These are phyloP conservation scores for Psilocybe cubensis DNA, from an alignment of 768 basidiomycete species.

Conservation along the genomic window DNA sequence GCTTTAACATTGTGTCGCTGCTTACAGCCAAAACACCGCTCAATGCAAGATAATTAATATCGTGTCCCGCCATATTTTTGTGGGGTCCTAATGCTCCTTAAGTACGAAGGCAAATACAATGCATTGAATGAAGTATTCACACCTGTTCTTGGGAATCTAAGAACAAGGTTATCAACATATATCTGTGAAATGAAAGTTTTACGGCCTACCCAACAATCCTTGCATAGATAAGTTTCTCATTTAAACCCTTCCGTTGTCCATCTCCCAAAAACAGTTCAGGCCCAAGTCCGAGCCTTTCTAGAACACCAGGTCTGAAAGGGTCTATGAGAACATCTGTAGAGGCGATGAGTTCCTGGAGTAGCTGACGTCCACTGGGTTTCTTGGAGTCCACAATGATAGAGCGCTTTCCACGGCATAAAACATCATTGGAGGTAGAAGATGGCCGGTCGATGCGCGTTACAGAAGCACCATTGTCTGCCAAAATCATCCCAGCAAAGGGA, in stretches of 20 bases:
- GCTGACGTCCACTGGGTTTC: slow-evolving; percentile 53
- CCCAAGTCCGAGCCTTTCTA: slow-evolving; percentile 78
- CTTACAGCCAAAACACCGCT: slow-evolving; percentile 73
- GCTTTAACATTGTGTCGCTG: neutral
- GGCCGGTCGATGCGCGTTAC: slow-evolving; percentile 78
- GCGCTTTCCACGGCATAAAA: slow-evolving; percentile 73
- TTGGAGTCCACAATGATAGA: slow-evolving; percentile 77
- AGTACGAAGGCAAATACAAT: too few species aligned
- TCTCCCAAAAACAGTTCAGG: slow-evolving; percentile 72
- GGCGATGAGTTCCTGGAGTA: slow-evolving; percentile 60
- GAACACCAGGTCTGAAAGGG: slow-evolving; percentile 81
- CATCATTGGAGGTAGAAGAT: slow-evolving; percentile 45
- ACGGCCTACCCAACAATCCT: slow-evolving; percentile 67
- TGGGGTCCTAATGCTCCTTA: slow-evolving; percentile 53
- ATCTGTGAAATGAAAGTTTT: neutral
- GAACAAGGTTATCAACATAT: neutral
- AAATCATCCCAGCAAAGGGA: slow-evolving; percentile 76
- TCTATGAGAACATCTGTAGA: slow-evolving; percentile 84
- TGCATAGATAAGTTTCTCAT: slow-evolving; percentile 72
- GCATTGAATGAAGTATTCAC: slow-evolving; percentile 3
- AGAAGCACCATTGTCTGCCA: slow-evolving; percentile 80
- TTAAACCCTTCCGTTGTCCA: slow-evolving; percentile 48
- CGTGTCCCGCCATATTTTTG: slow-evolving; percentile 83
- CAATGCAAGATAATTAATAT: slow-evolving; percentile 83
- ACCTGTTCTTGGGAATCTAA: slow-evolving; percentile 69